A percentile compares a stretch with the other conserved stretches of the same genome.
Evolutionary conservation across 2,329 filamentous ascomycete species (phyloP).

Genomic region (Colletotrichum salicis): DNA sequence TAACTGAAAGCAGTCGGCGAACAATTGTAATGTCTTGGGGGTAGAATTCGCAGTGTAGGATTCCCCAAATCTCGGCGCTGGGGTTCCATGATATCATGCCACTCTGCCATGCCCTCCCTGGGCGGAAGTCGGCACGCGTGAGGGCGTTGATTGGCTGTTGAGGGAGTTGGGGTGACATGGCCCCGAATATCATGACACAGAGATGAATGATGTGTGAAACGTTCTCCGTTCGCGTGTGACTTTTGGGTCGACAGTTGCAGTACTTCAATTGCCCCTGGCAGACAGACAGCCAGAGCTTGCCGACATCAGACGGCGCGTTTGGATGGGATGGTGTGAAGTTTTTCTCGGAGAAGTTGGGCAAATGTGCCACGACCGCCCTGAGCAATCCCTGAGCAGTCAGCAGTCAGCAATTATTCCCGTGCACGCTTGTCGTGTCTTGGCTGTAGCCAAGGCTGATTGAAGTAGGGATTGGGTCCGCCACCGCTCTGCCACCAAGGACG

Average conservation of each 20-base stretch:
- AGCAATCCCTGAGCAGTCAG: conserved; percentile 6
- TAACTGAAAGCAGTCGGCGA: not conserved
- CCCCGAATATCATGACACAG: conserved; percentile 26
- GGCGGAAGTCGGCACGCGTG: conserved; percentile 31
- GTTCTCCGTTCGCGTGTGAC: conserved; percentile 22
- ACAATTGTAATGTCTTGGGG: not conserved
- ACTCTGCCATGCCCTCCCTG: conserved; percentile 27
- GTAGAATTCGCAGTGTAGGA: not conserved
- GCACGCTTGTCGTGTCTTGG: not conserved
- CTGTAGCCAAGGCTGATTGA: conserved; percentile 22
- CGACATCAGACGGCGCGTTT: conserved; percentile 24
- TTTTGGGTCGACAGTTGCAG: conserved; percentile 1
- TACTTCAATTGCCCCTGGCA: conserved; percentile 2
- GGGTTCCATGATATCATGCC: conserved; percentile 34
- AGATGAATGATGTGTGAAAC: conserved; percentile 35
- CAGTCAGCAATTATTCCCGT: not conserved
- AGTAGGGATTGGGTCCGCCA: not conserved
- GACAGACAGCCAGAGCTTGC: not conserved
- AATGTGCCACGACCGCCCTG: not conserved
- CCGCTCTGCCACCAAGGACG: not conserved
- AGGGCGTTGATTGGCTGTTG: conserved; percentile 22
- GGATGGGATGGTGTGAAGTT: not conserved
- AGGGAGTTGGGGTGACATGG: conserved; percentile 15
- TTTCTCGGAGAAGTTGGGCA: not conserved
- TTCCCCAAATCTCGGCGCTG: conserved; percentile 17